These are phyloP conservation scores for Pistacia vera DNA, from an alignment of 345 rosid genomes.

Conservation along the genomic window DNA sequence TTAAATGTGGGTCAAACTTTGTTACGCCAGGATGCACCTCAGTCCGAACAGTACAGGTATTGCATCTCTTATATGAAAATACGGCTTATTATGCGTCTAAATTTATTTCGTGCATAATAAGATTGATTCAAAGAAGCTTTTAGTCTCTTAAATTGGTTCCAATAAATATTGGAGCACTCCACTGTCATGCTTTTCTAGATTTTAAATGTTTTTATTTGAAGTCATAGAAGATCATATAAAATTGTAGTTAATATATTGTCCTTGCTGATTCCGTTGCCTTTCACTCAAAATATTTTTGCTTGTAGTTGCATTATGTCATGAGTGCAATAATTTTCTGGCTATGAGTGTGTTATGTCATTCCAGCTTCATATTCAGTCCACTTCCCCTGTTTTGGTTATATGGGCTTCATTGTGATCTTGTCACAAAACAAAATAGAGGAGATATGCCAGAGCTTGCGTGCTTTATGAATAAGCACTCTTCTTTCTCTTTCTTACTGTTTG, in stretches of 20 bases:
- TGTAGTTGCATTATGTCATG: constrained; percentile 1
- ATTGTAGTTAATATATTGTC: background rate
- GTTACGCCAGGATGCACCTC: constrained; percentile 66
- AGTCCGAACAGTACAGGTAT: constrained; percentile 55
- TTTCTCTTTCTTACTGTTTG: background rate
- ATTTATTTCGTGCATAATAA: background rate
- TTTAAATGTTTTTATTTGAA: background rate
- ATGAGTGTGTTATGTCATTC: background rate
- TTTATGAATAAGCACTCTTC: background rate
- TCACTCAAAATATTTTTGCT: background rate
- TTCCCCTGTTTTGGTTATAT: background rate
- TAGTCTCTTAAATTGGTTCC: background rate
- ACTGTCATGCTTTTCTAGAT: background rate
- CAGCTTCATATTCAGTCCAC: background rate
- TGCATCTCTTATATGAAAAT: constrained; percentile 3
- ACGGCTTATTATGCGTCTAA: background rate
- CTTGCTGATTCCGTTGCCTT: background rate
- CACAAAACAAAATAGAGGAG: background rate
- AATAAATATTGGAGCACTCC: background rate
- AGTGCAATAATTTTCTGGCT: background rate
- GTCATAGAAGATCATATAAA: background rate
- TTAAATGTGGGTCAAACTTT: constrained; percentile 69
- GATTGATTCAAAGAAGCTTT: constrained; percentile 5
- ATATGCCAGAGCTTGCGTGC: background rate
- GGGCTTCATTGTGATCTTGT: background rate